These are phyloP conservation scores for Pseudoneurospora amorphoporcata DNA, from an alignment of 495 filamentous ascomycete species.

Conservation along the genomic window DNA sequence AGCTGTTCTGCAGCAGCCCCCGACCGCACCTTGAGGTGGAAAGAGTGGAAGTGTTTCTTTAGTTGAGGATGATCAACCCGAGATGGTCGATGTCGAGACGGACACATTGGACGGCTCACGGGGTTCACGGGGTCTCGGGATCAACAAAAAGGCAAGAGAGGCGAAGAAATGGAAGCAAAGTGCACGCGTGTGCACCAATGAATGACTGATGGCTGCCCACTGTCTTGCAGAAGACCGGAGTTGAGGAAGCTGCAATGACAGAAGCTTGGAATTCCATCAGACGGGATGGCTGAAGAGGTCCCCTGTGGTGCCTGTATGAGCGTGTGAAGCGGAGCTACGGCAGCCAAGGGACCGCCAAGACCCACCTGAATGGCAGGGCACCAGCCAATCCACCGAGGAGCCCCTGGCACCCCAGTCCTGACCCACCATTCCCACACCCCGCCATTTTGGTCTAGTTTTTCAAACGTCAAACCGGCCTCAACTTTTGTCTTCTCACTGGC, in stretches of 20 bases:
- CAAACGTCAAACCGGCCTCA: neutral
- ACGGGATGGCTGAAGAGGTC: neutral
- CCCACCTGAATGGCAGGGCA: neutral
- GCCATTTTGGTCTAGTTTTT: neutral
- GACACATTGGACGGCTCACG: neutral
- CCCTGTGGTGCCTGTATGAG: neutral
- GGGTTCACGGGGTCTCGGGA: neutral
- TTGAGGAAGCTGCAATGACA: neutral
- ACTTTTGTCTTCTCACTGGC: neutral
- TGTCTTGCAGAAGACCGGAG: neutral
- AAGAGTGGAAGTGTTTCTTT: conserved; percentile 5
- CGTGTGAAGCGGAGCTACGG: neutral
- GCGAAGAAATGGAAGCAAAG: neutral
- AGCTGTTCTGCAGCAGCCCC: conserved; percentile 54
- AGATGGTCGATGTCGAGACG: conserved; percentile 1
- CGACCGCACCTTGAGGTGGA: conserved; percentile 24
- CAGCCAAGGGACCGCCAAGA: neutral
- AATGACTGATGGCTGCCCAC: neutral
- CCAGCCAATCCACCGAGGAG: neutral
- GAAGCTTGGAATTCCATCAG: neutral
- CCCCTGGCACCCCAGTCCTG: neutral
- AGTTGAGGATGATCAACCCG: neutral
- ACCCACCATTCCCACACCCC: neutral
- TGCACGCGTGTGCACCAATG: neutral
- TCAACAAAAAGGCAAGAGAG: neutral